These are phyloP conservation scores for Neopestalotiopsis sp. DNA, from an alignment of 2,329 filamentous ascomycete species.

Conservation along the genomic window DNA sequence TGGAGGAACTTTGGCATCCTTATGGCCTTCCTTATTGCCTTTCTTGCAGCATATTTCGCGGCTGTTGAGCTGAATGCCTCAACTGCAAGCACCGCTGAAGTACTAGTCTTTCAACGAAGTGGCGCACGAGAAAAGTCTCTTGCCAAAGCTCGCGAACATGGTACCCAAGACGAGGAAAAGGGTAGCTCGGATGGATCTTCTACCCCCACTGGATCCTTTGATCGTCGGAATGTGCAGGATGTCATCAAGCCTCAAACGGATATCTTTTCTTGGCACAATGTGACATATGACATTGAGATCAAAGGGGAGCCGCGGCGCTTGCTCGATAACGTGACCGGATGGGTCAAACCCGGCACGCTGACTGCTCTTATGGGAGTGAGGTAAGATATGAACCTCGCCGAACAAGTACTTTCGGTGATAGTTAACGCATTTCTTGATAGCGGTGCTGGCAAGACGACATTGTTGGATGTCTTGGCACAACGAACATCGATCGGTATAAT, in stretches of 20 bases:
- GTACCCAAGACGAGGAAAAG: conserved; percentile 5
- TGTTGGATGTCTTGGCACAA: conserved; percentile 73
- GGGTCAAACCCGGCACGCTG: conserved; percentile 87
- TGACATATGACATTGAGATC: conserved; percentile 75
- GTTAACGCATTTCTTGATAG: conserved; percentile 36
- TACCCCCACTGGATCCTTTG: conserved; percentile 21
- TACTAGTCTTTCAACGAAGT: conserved; percentile 69
- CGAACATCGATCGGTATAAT: conserved; percentile 76
- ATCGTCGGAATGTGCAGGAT: neutral
- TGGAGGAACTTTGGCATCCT: conserved; percentile 69
- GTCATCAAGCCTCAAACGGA: conserved; percentile 34
- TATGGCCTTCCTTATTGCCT: conserved; percentile 58
- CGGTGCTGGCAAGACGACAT: conserved; percentile 76
- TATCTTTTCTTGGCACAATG: conserved; percentile 79
- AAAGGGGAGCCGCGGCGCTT: conserved; percentile 74
- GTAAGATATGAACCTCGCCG: neutral
- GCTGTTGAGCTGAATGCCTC: conserved; percentile 70
- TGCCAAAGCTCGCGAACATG: conserved; percentile 21
- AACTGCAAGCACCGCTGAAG: conserved; percentile 68
- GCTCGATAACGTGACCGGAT: conserved; percentile 81
- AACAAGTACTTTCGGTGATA: neutral
- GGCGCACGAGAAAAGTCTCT: conserved; percentile 52
- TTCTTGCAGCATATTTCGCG: conserved; percentile 67
- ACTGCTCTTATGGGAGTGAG: conserved; percentile 77
- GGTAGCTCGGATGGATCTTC: conserved; percentile 31